These are phyloP conservation scores for Penicillium olsonii DNA, from an alignment of 2,329 filamentous ascomycete genomes.

Conservation along the genomic window DNA sequence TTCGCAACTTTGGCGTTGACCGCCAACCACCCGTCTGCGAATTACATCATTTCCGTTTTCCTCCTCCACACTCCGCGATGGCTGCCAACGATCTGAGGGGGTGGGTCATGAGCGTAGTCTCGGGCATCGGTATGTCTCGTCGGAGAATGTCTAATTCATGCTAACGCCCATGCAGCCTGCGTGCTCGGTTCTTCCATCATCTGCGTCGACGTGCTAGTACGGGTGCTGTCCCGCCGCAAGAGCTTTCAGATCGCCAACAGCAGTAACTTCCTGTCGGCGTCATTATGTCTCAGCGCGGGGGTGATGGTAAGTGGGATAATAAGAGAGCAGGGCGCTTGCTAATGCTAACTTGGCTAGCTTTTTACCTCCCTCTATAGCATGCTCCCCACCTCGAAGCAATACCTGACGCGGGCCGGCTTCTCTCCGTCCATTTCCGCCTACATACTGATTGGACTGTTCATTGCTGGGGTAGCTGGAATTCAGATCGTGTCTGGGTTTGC, in stretches of 20 bases:
- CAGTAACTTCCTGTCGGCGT: slow-evolving; percentile 82
- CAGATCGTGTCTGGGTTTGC: slow-evolving; percentile 47
- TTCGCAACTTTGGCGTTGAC: no score
- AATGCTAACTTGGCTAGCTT: slow-evolving; percentile 55
- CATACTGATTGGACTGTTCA: slow-evolving; percentile 48
- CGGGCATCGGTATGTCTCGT: slow-evolving; percentile 66
- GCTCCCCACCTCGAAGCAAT: slow-evolving; percentile 81
- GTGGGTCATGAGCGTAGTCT: slow-evolving; percentile 85
- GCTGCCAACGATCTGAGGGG: slow-evolving; percentile 79
- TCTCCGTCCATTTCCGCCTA: slow-evolving; percentile 64
- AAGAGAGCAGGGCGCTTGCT: background rate
- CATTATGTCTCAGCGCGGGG: slow-evolving; percentile 88
- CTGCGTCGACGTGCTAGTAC: slow-evolving; percentile 78
- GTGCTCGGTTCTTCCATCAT: slow-evolving; percentile 80
- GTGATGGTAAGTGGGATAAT: slow-evolving; percentile 73
- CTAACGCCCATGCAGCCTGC: slow-evolving; percentile 43
- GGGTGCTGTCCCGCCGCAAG: slow-evolving; percentile 69
- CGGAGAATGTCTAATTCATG: background rate
- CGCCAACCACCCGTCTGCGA: slow-evolving; percentile 11
- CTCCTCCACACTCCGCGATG: slow-evolving; percentile 36
- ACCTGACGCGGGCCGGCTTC: slow-evolving; percentile 70
- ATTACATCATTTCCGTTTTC: slow-evolving; percentile 26
- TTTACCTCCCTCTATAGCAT: slow-evolving; percentile 93
- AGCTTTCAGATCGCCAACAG: slow-evolving; percentile 88
- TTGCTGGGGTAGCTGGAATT: slow-evolving; percentile 51